Evolutionary conservation across 306 rosid genomes (phyloP).

Genomic region (Gynostemma pentaphyllum): DNA sequence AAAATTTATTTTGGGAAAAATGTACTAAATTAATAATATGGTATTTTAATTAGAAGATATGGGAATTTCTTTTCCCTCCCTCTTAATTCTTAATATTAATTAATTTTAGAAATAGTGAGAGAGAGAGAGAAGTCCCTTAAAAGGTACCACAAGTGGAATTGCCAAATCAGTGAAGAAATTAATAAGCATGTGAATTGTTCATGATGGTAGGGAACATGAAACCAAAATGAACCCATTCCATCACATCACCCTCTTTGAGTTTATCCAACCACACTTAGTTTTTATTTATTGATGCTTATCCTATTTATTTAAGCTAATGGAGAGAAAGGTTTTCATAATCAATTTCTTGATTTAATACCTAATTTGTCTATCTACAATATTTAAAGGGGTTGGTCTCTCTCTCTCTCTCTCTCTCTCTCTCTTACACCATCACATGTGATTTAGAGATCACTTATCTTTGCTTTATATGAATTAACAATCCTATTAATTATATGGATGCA

Average conservation of each 20-base stretch:
- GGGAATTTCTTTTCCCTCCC: neutral
- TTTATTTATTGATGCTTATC: neutral
- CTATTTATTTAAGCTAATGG: neutral
- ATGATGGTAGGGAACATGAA: slow-evolving; percentile 8
- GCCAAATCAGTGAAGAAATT: slow-evolving; percentile 3
- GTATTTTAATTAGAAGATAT: neutral
- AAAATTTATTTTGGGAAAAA: neutral
- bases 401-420: too few relatives aligned
- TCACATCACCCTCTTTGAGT: neutral
- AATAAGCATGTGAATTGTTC: slow-evolving; percentile 6
- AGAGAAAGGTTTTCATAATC: too few relatives aligned
- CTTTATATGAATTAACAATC: neutral
- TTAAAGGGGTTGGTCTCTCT: too few relatives aligned
- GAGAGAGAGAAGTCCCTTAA: neutral
- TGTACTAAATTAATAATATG: neutral
- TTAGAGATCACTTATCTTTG: too few relatives aligned
- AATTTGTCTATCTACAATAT: too few relatives aligned
- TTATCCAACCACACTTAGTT: neutral
- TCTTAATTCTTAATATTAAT: neutral
- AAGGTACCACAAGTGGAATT: neutral
- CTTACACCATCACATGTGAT: too few relatives aligned
- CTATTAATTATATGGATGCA: neutral
- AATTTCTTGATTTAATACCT: neutral
- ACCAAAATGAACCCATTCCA: neutral
- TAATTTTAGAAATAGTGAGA: neutral